A percentile compares a stretch with the other conserved stretches of the same genome.
These are phyloP conservation scores for Candida saitoana DNA, from an alignment of 805 yeast genomes.

Conservation along the genomic window DNA sequence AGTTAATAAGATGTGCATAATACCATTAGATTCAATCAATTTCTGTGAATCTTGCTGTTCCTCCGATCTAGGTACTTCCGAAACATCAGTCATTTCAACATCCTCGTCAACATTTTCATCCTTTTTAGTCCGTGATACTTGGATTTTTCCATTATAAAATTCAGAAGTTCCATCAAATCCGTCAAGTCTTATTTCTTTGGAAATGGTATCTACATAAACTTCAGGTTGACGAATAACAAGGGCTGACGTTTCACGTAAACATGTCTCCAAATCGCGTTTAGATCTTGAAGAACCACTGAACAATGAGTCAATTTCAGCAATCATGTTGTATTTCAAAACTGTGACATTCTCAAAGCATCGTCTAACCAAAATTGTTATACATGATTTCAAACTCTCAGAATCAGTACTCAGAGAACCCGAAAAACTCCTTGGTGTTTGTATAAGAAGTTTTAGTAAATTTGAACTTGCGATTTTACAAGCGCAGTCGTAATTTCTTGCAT, in stretches of 20 bases:
- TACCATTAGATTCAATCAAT: constrained; percentile 41
- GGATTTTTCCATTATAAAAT: constrained; percentile 18
- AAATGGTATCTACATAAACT: constrained; percentile 42
- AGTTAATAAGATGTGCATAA: constrained; percentile 57
- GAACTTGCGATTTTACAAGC: constrained; percentile 44
- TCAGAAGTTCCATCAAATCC: constrained; percentile 37
- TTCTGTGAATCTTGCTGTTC: constrained; percentile 6
- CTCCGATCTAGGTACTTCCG: constrained; percentile 3
- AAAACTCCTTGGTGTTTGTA: constrained; percentile 1
- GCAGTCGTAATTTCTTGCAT: constrained; percentile 41
- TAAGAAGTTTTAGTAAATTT: constrained; percentile 35
- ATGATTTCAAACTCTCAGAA: constrained; percentile 10
- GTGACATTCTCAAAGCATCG: constrained; percentile 64
- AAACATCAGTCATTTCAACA: constrained; percentile 25
- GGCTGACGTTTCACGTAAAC: constrained; percentile 49
- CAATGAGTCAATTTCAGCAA: constrained; percentile 46
- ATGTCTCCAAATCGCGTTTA: constrained; percentile 42
- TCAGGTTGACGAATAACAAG: constrained; percentile 48
- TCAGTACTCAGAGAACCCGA: not conserved
- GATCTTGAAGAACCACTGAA: constrained; percentile 27
- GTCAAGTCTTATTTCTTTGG: constrained; percentile 39
- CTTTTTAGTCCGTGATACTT: constrained; percentile 12
- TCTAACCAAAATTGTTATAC: constrained; percentile 50
- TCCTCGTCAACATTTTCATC: constrained; percentile 16
- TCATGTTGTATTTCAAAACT: constrained; percentile 46